Evolutionary conservation across 805 yeast genomes (phyloP).

Genomic region (Yarrowia sp.): DNA sequence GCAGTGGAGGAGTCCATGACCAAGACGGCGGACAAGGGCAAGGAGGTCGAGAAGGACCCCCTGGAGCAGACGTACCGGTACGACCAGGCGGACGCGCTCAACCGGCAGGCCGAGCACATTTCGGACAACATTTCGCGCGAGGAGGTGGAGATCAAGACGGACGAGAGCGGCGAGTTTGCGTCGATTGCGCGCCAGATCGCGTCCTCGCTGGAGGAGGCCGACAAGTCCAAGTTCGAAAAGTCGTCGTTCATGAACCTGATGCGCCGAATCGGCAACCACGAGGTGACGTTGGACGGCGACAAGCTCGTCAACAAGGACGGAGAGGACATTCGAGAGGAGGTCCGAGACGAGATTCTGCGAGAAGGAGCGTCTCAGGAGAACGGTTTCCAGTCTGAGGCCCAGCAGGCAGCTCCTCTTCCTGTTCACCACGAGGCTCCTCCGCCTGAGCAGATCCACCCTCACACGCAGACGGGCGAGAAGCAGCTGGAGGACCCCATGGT

Average conservation of each 20-base stretch:
- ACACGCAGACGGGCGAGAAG: not conserved
- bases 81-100: conserved; percentile 4
- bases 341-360: not conserved
- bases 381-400: conserved; percentile 16
- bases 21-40: conserved; percentile 14
- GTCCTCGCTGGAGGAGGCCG: conserved; percentile 15
- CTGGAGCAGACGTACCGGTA: conserved; percentile 6
- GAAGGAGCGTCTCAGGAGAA: conserved; percentile 14
- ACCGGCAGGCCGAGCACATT: conserved; percentile 4
- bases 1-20: conserved; percentile 30
- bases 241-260: conserved; percentile 35
- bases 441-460: not conserved
- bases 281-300: conserved; percentile 33
- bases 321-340: conserved; percentile 28
- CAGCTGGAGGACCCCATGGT: conserved; percentile 32
- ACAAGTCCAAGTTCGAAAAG: conserved; percentile 31
- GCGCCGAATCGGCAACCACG: conserved; percentile 33
- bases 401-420: not conserved
- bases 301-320: conserved; percentile 33
- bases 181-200: conserved; percentile 24
- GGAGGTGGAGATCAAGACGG: conserved; percentile 32
- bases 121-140: not conserved
- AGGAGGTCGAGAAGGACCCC: conserved; percentile 1
- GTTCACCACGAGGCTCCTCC: conserved; percentile 8
- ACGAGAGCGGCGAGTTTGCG: conserved; percentile 27